Conservation (phyloP, 1,284 basidiomycete genomes). For the Amylostereum chailletii region DNA sequence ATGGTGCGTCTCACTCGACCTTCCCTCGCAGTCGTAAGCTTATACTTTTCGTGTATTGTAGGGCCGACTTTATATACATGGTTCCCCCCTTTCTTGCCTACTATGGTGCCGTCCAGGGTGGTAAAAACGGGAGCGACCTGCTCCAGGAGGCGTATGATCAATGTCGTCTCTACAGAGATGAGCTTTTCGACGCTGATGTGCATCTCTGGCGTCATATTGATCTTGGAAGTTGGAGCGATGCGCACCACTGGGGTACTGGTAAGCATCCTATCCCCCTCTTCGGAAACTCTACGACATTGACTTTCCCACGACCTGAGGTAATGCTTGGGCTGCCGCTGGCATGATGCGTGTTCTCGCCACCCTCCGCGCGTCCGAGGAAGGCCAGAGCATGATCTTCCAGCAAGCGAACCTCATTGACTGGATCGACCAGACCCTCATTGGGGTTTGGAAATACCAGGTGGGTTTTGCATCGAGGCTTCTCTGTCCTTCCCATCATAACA, state of each 20-base stretch:
- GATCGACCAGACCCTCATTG: slow-evolving; percentile 10
- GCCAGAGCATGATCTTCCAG: slow-evolving; percentile 2
- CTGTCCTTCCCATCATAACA: background rate
- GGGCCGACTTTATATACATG: background rate
- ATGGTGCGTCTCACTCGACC: background rate
- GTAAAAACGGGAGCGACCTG: background rate
- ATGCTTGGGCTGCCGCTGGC: slow-evolving; percentile 8
- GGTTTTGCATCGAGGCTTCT: slow-evolving; percentile 1
- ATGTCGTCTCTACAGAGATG: background rate
- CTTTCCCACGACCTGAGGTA: slow-evolving; percentile 2
- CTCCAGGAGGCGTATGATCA: background rate
- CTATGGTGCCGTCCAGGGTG: background rate
- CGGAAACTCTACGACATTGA: background rate
- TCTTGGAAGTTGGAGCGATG: background rate
- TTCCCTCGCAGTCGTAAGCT: no score
- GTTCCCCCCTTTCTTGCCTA: background rate
- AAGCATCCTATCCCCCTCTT: background rate
- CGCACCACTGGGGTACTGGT: background rate
- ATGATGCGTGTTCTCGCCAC: slow-evolving; percentile 9
- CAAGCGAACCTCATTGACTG: slow-evolving; percentile 3
- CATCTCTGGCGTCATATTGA: background rate
- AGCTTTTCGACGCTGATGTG: background rate
- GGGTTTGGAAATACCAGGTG: slow-evolving; percentile 8
- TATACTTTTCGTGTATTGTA: no score
- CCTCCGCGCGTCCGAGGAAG: slow-evolving; percentile 4